Evolutionary conservation across 208 protist species (phyloP), one percentile per base, ranked within the genome.

Genomic region (Eutreptiella sp.): DNA sequence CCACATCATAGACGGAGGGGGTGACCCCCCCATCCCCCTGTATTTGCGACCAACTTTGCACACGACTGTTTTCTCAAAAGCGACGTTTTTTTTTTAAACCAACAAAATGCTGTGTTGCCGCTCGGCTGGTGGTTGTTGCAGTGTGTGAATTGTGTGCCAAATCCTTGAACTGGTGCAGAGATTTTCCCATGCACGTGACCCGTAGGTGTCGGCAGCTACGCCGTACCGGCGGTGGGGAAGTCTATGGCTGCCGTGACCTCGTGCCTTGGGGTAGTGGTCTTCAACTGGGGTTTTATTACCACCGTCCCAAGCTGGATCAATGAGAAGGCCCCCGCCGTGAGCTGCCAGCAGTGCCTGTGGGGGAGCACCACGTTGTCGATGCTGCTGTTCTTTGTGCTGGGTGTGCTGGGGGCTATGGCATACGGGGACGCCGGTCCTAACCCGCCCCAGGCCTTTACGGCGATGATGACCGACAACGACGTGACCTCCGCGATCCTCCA

Each of bases 241-340:
- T 14, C 14, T 7, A 41, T 53, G 31, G 11, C 11, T 42, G 33
- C 50, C 7, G 31, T 53, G 29, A 28, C 50, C 9, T 24, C 21
- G 14, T 24, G 33, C 9, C 28, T 57, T 24, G 50, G 50, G 11
- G 28, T 33, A 16, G 36, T 57, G 14, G 21, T 57, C 16, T 57
- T 57, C 36, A 57, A 57, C 23, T 57, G 14, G 14, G 50, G 50
- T 24, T 57, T 27, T 26, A 33, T 57, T 16, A 57, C 50, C n/a
- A 47, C 26, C 7, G 39, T 57, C 36, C 50, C 50, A n/a, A 41
- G 31, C n/a, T 57, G 50, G 50, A 33, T 57, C 36, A 57, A 57
- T 26, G 50, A 57, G 36, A 57, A 57, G 50, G 9, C 14, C 21
- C 14, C 29, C 31, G n/a, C 14, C 9, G 50, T 57, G 11, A 27